These are phyloP conservation scores for Pythium monospermum DNA, from an alignment of 352 stramenopile genomes.

Conservation along the genomic window DNA sequence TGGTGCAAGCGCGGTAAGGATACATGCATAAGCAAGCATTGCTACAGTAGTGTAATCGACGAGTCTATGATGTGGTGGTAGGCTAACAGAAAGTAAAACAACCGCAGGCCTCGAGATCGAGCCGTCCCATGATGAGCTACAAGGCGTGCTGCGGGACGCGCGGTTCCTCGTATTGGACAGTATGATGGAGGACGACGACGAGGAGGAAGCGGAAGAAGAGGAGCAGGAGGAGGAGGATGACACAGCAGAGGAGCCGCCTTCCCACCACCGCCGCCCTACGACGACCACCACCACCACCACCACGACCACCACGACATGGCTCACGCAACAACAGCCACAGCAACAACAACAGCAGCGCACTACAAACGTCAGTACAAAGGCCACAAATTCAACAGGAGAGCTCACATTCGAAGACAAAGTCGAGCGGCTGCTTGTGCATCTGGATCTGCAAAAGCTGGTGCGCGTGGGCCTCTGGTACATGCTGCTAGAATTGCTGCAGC, in stretches of 20 bases:
- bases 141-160: constrained; percentile 37
- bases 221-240: background rate
- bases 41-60: too few species aligned
- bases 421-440: constrained; percentile 41
- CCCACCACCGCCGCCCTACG: too few species aligned
- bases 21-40: too few species aligned
- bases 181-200: constrained; percentile 34
- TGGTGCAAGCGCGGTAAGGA: constrained; percentile 14
- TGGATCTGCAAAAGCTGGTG: constrained; percentile 49
- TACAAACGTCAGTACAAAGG: too few species aligned
- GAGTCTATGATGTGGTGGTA: too few species aligned
- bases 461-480: constrained; percentile 47
- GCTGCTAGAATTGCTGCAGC: constrained; percentile 44
- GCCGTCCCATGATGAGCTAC: constrained; percentile 33
- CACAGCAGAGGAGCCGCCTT: background rate
- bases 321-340: too few species aligned
- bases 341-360: too few species aligned
- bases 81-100: too few species aligned
- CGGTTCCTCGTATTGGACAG: constrained; percentile 50
- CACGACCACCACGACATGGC: too few species aligned
- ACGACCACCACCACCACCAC: too few species aligned
- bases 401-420: constrained; percentile 58
- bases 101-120: constrained; percentile 41
- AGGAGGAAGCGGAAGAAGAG: constrained; percentile 26
- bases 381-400: too few species aligned